Evolutionary conservation across 306 rosid genomes (phyloP).

Genomic region (Vigna trinervia): DNA sequence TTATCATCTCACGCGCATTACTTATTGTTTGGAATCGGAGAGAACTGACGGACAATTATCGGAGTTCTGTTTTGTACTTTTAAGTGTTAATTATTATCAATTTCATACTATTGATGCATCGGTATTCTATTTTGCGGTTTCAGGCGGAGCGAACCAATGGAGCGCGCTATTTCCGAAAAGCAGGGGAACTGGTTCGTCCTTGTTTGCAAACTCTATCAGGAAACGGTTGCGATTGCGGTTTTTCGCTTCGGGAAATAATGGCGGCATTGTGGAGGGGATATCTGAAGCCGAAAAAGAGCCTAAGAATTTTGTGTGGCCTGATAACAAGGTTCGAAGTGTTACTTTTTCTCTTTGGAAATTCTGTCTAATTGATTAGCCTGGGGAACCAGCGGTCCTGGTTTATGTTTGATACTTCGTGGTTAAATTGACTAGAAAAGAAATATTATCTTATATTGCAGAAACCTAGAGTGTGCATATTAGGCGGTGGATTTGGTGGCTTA

Average conservation of each 20-base stretch:
- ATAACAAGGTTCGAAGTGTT: slow-evolving; percentile 57
- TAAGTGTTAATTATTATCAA: background rate
- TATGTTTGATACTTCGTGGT: slow-evolving; percentile 12
- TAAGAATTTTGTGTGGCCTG: slow-evolving; percentile 68
- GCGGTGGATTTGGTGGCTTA: slow-evolving; percentile 98
- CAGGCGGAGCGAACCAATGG: slow-evolving; percentile 59
- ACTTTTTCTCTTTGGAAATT: background rate
- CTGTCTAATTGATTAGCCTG: slow-evolving; percentile 14
- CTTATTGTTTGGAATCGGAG: slow-evolving; percentile 2
- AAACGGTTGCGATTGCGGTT: slow-evolving; percentile 50
- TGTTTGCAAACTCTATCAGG: slow-evolving; percentile 41
- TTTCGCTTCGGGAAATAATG: slow-evolving; percentile 49
- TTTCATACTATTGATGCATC: background rate
- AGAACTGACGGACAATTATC: background rate
- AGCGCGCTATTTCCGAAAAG: slow-evolving; percentile 51
- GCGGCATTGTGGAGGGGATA: slow-evolving; percentile 55
- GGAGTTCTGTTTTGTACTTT: background rate
- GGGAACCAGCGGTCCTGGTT: background rate
- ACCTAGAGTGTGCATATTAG: slow-evolving; percentile 89
- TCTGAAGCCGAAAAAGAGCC: slow-evolving; percentile 57
- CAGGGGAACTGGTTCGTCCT: slow-evolving; percentile 43
- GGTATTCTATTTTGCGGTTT: slow-evolving; percentile 8
- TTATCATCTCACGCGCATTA: background rate
- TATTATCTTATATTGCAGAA: slow-evolving; percentile 53
- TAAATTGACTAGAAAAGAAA: background rate